These are phyloP conservation scores for Alternaria dauci DNA, from an alignment of 2,329 filamentous ascomycete genomes.

Conservation along the genomic window DNA sequence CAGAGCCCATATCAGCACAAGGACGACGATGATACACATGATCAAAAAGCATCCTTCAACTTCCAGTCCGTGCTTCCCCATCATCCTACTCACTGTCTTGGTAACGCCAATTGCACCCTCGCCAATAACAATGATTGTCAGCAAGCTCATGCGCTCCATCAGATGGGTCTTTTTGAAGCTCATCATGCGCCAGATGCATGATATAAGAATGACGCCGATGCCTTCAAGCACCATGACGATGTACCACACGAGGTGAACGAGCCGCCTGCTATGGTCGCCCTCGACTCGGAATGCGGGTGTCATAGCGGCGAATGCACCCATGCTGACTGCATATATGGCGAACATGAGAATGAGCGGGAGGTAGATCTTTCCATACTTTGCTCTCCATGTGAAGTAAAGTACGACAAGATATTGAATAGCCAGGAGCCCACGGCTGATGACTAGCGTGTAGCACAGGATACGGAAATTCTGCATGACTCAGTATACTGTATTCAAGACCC, in stretches of 20 bases:
- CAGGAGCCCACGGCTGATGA: constrained; percentile 45
- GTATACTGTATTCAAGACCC: not conserved
- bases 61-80: constrained; percentile 49
- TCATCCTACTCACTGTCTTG: constrained; percentile 58
- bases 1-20: constrained; percentile 68
- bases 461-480: constrained; percentile 42
- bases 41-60: constrained; percentile 47
- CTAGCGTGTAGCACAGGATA: constrained; percentile 47
- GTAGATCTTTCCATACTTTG: constrained; percentile 45
- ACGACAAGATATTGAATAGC: constrained; percentile 47
- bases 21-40: constrained; percentile 48
- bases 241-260: constrained; percentile 50
- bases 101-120: constrained; percentile 71
- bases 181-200: constrained; percentile 64
- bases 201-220: constrained; percentile 61
- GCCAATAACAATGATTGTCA: constrained; percentile 72
- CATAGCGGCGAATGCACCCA: constrained; percentile 45
- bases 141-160: constrained; percentile 68
- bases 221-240: constrained; percentile 62
- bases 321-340: constrained; percentile 37
- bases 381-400: constrained; percentile 42
- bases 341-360: constrained; percentile 45
- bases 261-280: constrained; percentile 15
- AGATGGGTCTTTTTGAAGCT: constrained; percentile 70
- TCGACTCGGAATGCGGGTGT: constrained; percentile 43